Conservation (phyloP, 139 green algal genomes). For the Picochlorum sp. region DNA sequence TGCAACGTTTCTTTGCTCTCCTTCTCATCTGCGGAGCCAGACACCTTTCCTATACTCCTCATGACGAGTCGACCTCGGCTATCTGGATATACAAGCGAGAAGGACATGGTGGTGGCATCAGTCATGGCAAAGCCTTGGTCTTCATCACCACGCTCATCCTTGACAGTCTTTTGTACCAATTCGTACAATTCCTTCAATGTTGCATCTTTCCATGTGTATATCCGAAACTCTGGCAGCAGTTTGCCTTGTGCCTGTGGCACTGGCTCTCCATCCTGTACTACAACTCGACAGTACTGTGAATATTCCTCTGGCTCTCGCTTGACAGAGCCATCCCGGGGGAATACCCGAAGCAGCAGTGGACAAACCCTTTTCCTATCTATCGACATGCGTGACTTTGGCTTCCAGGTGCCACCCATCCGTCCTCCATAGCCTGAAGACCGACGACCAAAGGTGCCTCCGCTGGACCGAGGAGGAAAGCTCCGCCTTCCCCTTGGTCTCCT, state of each 20-base stretch:
- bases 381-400: background rate
- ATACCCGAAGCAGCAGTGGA: constrained; percentile 78
- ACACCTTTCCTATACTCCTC: constrained; percentile 57
- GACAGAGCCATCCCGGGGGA: constrained; percentile 39
- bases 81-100: constrained; percentile 62
- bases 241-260: background rate
- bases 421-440: no score
- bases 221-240: constrained; percentile 41
- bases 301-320: background rate
- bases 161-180: constrained; percentile 75
- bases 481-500: no score
- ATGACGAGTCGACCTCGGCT: constrained; percentile 72
- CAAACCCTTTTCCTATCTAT: constrained; percentile 46
- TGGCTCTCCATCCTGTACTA: no score
- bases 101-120: constrained; percentile 39
- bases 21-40: constrained; percentile 26
- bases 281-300: constrained; percentile 3
- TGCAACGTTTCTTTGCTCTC: constrained; percentile 78
- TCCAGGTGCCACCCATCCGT: no score
- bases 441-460: no score
- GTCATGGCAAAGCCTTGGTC: background rate
- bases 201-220: constrained; percentile 94
- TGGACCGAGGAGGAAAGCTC: no score
- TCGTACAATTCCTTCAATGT: constrained; percentile 81
- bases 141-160: constrained; percentile 77